A percentile compares a stretch with the other conserved stretches of the same genome.
Conservation (phyloP, 257 asterid genomes). For the Salvia miltiorrhiza region DNA sequence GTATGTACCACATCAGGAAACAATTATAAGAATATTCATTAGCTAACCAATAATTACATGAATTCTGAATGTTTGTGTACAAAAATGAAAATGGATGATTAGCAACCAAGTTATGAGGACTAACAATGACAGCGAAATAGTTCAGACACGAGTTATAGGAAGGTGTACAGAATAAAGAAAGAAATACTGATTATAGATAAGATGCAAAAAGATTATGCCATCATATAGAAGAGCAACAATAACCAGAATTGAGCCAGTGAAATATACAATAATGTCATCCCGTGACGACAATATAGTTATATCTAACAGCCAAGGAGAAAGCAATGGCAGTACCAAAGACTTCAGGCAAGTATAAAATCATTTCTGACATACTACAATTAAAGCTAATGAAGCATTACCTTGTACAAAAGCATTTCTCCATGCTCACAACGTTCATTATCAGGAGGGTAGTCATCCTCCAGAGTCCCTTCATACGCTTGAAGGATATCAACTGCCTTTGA, state of each 20-base stretch:
- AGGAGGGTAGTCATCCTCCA: constrained; percentile 97
- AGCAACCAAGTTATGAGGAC: constrained; percentile 15
- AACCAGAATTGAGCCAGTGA: neutral
- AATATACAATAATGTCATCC: constrained; percentile 13
- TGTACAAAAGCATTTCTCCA: constrained; percentile 96
- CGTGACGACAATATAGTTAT: constrained; percentile 4
- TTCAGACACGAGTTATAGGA: neutral
- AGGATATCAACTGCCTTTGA: constrained; percentile 95
- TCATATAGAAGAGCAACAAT: neutral
- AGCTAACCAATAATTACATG: neutral
- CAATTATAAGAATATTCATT: neutral
- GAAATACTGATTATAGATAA: neutral
- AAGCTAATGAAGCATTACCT: constrained; percentile 42
- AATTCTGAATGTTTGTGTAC: constrained; percentile 5
- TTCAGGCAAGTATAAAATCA: constrained; percentile 12
- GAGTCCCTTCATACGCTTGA: constrained; percentile 98
- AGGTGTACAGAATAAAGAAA: neutral
- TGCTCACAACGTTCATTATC: constrained; percentile 94
- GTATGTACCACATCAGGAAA: neutral
- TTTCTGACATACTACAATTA: constrained; percentile 2
- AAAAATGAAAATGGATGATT: neutral
- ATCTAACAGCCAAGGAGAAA: neutral
- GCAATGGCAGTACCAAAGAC: constrained; percentile 3
- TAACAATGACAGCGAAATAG: neutral
- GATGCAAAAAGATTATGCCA: neutral